Base-by-base conservation (phyloP, 108 stramenopile species). In the Mayamaea pseudoterrestris region DNA sequence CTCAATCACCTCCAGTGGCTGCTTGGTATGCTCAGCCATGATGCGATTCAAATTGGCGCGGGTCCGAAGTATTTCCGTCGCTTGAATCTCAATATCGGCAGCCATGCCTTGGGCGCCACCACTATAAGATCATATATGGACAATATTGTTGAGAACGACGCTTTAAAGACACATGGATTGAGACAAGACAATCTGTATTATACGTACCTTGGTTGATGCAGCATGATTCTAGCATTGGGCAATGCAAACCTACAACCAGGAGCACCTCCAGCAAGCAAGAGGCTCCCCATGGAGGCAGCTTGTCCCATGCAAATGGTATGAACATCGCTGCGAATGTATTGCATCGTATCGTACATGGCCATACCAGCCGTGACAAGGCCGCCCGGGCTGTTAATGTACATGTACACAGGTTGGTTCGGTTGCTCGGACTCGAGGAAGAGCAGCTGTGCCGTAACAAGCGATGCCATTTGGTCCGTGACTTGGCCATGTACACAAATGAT, bases 151-250 rank as follows among this genome's bases (percentile, higher is more conserved):
- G n/a, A n/a, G n/a, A n/a, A n/a, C n/a, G n/a, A n/a, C n/a, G n/a
- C n/a, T n/a, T n/a, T n/a, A n/a, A n/a, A n/a, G n/a, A n/a, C n/a
- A n/a, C n/a, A n/a, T n/a, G n/a, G n/a, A n/a, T n/a, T n/a, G n/a
- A n/a, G n/a, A n/a, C n/a, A n/a, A n/a, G n/a, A 1, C n/a, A n/a
- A n/a, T n/a, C n/a, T n/a, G n/a, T n/a, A n/a, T n/a, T n/a, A n/a
- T n/a, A n/a, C n/a, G n/a, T n/a, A n/a, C 93, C 93, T 93, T 50
- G 96, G 96, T 59, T 97, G 96, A 65, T 94, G 96, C 22, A 97
- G 47, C 96, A 97, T 97, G 41, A 94, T 87, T 22, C 85, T 65
- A 2, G 92, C 77, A 73, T 96, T 96, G 6, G 91, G 91, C 49
- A 90, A 41, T 18, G 89, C 79, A 60, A 58, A 75, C 5, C 89